Evolutionary conservation across 2,329 filamentous ascomycete species (phyloP).

Genomic region (Trichoderma pleuroti): DNA sequence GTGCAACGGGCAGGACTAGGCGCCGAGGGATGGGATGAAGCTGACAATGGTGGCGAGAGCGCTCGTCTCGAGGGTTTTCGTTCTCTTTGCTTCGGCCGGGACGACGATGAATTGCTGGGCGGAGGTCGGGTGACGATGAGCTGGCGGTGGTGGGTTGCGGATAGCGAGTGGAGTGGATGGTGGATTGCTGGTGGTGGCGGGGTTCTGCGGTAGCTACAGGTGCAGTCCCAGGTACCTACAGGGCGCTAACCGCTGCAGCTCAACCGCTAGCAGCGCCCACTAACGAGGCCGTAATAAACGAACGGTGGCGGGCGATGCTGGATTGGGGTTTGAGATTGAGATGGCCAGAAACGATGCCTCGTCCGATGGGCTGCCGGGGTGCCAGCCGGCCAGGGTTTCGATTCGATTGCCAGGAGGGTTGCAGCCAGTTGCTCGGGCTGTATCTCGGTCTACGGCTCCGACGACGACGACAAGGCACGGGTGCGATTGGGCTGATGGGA

Average conservation of each 20-base stretch:
- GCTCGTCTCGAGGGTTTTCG: neutral
- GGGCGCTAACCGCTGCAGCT: neutral
- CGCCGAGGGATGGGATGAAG: neutral
- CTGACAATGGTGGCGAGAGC: neutral
- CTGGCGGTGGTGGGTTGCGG: conserved; percentile 11
- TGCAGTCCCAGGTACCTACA: neutral
- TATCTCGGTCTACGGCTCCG: conserved; percentile 5
- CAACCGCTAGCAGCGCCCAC: neutral
- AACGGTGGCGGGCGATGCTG: neutral
- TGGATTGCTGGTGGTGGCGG: conserved; percentile 9
- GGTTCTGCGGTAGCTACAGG: neutral
- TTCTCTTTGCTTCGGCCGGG: neutral
- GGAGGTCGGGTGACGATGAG: conserved; percentile 15
- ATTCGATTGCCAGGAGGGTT: conserved; percentile 2
- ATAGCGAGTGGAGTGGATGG: neutral
- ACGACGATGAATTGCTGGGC: neutral
- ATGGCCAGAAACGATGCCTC: neutral
- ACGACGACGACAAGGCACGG: neutral
- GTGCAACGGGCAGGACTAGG: neutral
- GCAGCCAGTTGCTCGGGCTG: conserved; percentile 8
- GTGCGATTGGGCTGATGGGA: neutral
- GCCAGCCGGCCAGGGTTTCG: conserved; percentile 7
- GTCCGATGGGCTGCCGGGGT: conserved; percentile 4
- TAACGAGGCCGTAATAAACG: neutral
- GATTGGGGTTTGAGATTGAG: neutral